These are phyloP conservation scores for Pleurotus sapidus DNA, from an alignment of 768 basidiomycete species.

Conservation along the genomic window DNA sequence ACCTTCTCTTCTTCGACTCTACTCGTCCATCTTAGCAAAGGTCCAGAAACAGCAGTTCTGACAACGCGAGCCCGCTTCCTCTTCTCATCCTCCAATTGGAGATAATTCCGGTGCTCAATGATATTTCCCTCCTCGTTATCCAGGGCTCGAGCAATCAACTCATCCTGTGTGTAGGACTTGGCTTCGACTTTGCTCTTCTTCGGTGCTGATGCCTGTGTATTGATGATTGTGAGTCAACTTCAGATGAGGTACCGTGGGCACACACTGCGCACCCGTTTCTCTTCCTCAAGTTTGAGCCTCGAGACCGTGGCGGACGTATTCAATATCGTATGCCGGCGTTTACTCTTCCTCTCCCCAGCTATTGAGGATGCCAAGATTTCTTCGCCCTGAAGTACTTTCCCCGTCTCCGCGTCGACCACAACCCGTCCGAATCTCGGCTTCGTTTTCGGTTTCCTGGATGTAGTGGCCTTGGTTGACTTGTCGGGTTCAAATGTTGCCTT, in stretches of 20 bases:
- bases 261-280: slow-evolving; percentile 47
- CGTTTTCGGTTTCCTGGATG: slow-evolving; percentile 21
- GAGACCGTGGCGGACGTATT: slow-evolving; percentile 67
- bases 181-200: slow-evolving; percentile 57
- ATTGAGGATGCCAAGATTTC: slow-evolving; percentile 18
- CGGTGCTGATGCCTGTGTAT: slow-evolving; percentile 49
- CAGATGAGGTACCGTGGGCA: background rate
- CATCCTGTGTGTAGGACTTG: slow-evolving; percentile 69
- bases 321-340: slow-evolving; percentile 65
- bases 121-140: slow-evolving; percentile 88
- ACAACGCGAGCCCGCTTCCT: slow-evolving; percentile 65
- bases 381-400: slow-evolving; percentile 44
- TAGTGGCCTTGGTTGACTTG: slow-evolving; percentile 21
- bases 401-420: slow-evolving; percentile 58
- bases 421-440: slow-evolving; percentile 35
- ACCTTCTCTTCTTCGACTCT: slow-evolving; percentile 56
- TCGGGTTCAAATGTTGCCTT: slow-evolving; percentile 68
- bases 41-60: slow-evolving; percentile 60
- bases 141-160: slow-evolving; percentile 78
- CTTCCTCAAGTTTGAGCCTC: slow-evolving; percentile 61
- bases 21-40: slow-evolving; percentile 71
- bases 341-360: slow-evolving; percentile 55
- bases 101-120: slow-evolving; percentile 73
- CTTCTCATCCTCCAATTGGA: slow-evolving; percentile 79
- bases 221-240: background rate